Base-by-base conservation (phyloP, 2,329 filamentous ascomycete genomes). In the Tolypocladium tropicale region DNA sequence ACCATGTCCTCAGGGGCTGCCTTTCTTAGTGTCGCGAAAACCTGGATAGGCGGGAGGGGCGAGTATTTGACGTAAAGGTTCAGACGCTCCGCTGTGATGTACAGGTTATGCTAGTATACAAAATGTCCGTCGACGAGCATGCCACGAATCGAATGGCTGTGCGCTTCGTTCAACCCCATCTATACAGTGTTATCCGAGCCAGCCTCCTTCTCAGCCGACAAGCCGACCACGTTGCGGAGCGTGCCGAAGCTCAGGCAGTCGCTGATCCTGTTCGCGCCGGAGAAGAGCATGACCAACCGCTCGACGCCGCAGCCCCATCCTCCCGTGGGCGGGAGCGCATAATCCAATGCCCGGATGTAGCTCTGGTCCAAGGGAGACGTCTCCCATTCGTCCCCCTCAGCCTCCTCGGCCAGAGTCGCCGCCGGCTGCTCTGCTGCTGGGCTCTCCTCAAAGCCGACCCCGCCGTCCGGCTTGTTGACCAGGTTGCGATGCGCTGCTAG, bases 251-350 rank as follows among this genome's bases (percentile, higher is more conserved):
- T 84, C 65, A 97, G 74, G 21, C 93, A 90, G 71, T 97, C 92
- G 41, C 82, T 83, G 65, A 99, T 96, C 63, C 88, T 82, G 68
- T 82, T 82, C 37, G 84, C 79, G 0, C 89, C 91, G 1, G 87
- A 83, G 65, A 97, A 89, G 52, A 96, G 74, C 94, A 99, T 99
- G 39, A 90, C 87, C 54, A 99, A 76, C 54, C 94, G 79, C 72
- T 99, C 94, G 46, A 99, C 77, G 1, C 94, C 94, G 64, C 91
- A 95, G 1, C 94, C 94, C 94, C 94, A 99, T 5, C 94, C 94
- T 0, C 93, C 94, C 0, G 94, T 99, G 0, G 94, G 90, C n/a
- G 94, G 94, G 58, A 99, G 74, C 0, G 90, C 94, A 74, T 89
- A 90, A 69, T 95, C 90, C 53, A 99, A 72, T 4, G 89, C 90